A percentile compares a stretch with the other conserved stretches of the same genome.
These are phyloP conservation scores for Yamadazyma membranifaciens DNA, from an alignment of 1,139 yeast species.

Conservation along the genomic window DNA sequence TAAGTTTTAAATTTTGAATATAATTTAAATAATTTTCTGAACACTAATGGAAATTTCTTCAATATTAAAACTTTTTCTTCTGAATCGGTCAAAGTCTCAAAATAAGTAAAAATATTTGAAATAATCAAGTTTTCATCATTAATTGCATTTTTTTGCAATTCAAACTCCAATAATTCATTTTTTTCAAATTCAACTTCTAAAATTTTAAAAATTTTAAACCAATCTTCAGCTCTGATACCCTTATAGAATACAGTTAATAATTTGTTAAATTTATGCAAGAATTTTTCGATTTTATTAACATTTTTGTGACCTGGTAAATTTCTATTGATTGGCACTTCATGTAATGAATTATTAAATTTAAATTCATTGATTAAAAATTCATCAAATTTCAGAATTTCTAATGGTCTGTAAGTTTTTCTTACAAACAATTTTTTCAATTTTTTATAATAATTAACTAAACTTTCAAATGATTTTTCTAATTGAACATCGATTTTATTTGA, in stretches of 20 bases:
- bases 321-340: conserved; percentile 49
- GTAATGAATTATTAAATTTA: conserved; percentile 39
- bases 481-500: conserved; percentile 42
- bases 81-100: conserved; percentile 55
- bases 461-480: conserved; percentile 45
- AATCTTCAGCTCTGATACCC: conserved; percentile 66
- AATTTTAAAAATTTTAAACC: conserved; percentile 75
- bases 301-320: conserved; percentile 49
- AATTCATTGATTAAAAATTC: conserved; percentile 38
- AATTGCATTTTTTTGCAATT: conserved; percentile 37
- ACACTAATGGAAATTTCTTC: conserved; percentile 64
- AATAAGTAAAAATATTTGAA: conserved; percentile 69
- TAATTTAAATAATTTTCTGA: conserved; percentile 63
- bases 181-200: conserved; percentile 62
- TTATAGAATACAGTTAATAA: conserved; percentile 60
- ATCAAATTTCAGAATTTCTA: conserved; percentile 40
- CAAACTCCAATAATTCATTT: conserved; percentile 60
- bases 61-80: conserved; percentile 43
- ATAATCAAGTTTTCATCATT: conserved; percentile 60
- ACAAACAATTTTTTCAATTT: conserved; percentile 71
- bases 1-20: conserved; percentile 68
- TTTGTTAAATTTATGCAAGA: conserved; percentile 64
- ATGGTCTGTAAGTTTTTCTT: conserved; percentile 76
- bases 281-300: conserved; percentile 47
- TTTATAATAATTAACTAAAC: conserved; percentile 59